Percentiles rank a stretch among this genome's conserved stretches.
Conservation (phyloP, 2,329 filamentous ascomycete genomes). For the Fusarium sp. region DNA sequence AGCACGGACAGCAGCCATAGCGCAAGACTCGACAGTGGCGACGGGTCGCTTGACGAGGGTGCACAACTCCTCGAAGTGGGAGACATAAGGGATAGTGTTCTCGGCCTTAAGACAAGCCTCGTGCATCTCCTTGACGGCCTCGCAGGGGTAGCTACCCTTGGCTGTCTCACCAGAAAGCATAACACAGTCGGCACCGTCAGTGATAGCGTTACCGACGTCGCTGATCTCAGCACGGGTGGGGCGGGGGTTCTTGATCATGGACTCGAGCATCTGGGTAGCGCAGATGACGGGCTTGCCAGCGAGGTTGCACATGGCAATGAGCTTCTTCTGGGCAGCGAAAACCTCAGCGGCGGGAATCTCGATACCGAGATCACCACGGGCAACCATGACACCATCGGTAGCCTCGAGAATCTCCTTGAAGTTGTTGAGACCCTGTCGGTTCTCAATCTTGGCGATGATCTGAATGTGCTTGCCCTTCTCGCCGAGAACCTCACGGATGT, state of each 20-base stretch:
- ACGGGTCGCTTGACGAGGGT: conserved; percentile 85
- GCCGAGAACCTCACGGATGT: conserved; percentile 92
- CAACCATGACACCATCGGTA: conserved; percentile 99
- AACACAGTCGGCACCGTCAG: conserved; percentile 98
- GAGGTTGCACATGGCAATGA: conserved; percentile 99
- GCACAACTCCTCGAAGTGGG: conserved; percentile 95
- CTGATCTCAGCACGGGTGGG: conserved; percentile 98
- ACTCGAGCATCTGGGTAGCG: conserved; percentile 99
- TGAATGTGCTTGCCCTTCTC: conserved; percentile 95
- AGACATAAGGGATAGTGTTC: conserved; percentile 97
- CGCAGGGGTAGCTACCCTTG: conserved; percentile 93
- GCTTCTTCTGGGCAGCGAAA: conserved; percentile 99
- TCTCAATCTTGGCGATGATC: conserved; percentile 99
- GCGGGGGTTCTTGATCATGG: conserved; percentile 99
- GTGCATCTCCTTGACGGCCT: conserved; percentile 98
- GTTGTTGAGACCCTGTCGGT: conserved; percentile 99
- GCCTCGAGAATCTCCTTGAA: conserved; percentile 96
- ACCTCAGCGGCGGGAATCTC: conserved; percentile 99
- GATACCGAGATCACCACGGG: conserved; percentile 94
- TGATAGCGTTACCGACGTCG: conserved; percentile 97
- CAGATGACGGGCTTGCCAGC: conserved; percentile 99
- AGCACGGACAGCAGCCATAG: conserved; percentile 96
- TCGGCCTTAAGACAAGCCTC: conserved; percentile 97
- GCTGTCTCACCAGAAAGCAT: conserved; percentile 99
- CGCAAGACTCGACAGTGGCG: conserved; percentile 90